A percentile compares a stretch with the other conserved stretches of the same genome.
These are phyloP conservation scores for Solanum hybrid DNA, from an alignment of 305 asterid genomes.

Conservation along the genomic window DNA sequence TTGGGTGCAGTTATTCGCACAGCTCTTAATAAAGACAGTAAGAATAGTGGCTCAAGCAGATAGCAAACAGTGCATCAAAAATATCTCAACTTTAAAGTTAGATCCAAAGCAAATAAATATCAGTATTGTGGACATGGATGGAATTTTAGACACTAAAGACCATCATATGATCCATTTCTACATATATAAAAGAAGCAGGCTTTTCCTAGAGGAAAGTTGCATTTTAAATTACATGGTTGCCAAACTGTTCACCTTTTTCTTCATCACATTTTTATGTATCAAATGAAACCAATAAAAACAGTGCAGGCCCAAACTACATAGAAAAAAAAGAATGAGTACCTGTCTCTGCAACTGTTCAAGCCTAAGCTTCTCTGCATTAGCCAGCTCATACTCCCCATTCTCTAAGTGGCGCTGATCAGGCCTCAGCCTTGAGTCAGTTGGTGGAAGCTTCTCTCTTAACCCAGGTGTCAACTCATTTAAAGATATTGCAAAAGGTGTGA, in stretches of 20 bases:
- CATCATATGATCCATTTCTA: neutral
- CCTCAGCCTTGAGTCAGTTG: slow-evolving; percentile 87
- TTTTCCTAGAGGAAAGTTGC: neutral
- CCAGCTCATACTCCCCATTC: slow-evolving; percentile 90
- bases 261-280: neutral
- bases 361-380: slow-evolving; percentile 93
- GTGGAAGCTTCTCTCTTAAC: slow-evolving; percentile 66
- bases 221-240: neutral
- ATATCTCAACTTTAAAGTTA: neutral
- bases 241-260: neutral
- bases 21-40: neutral
- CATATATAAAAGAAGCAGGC: neutral
- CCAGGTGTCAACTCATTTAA: slow-evolving; percentile 83
- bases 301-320: slow-evolving; percentile 7
- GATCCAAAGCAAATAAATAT: neutral
- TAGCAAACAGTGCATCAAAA: neutral
- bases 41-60: neutral
- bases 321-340: slow-evolving; percentile 25
- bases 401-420: slow-evolving; percentile 95
- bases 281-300: neutral
- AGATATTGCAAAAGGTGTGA: slow-evolving; percentile 87
- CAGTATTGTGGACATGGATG: neutral
- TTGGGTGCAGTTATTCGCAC: neutral
- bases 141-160: neutral
- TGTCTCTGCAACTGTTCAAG: slow-evolving; percentile 98